Evolutionary conservation across 345 rosid genomes (phyloP), one percentile per base, ranked within the genome.

Genomic region (Alliaria petiolata): DNA sequence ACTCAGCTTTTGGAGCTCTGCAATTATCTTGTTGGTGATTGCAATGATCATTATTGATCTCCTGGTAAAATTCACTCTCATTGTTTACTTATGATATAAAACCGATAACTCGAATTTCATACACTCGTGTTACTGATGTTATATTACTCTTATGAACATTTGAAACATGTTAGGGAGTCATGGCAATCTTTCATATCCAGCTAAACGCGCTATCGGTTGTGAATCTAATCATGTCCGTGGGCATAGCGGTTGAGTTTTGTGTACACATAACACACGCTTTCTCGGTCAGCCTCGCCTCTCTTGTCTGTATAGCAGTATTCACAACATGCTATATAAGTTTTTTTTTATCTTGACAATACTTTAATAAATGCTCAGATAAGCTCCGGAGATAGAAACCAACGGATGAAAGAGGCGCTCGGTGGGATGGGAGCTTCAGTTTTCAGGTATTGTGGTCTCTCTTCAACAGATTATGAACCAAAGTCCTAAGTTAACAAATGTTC

Each of bases 391-490:
- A 82, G 77, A 80, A 84, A 95, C 64, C 88, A 92, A 62, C 84
- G 99, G 49, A 80, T 90, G 72, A 89, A 83, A 82, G 97, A 86
- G 74, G 91, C 97, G 28, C 80, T 95, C 6, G 76, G 83, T 39
- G 93, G 98, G 4, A 92, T 95, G 99, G 99, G 99, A 38, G 92
- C 98, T 76, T 95, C 99, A 20, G 99, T 95, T 47, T 95, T 95
- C 87, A 95, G 99, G 97, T 17, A n/a, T n/a, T n/a, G n/a, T 34
- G 64, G 20, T 35, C 45, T 44, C 55, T 54, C 64, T 49, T 67
- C 30, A 25, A 4, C 39, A 25, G 33, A 59, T 26, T 15, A 30
- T 0, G 16, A n/a, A 47, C 50, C 33, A 45, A 33, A 45, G 57
- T 35, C 57, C 8, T 10, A 10, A 35, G 30, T 34, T n/a, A 44